These are phyloP conservation scores for Tuber melanosporum DNA, from an alignment of 495 filamentous ascomycete genomes.

Conservation along the genomic window DNA sequence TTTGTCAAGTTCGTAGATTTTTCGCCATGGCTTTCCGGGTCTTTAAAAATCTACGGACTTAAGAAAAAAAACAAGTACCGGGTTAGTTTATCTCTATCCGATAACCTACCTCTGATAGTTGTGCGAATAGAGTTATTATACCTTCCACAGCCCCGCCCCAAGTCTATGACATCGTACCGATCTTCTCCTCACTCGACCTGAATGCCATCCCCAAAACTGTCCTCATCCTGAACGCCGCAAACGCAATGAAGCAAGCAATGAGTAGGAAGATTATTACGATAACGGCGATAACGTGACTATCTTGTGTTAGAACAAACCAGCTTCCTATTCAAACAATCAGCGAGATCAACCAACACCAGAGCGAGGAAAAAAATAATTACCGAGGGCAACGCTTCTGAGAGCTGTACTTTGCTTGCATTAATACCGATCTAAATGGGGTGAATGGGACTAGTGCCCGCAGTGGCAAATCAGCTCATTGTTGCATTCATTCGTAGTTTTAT, in stretches of 20 bases:
- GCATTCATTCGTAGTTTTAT: not conserved
- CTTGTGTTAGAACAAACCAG: not conserved
- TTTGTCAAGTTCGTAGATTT: too few relatives aligned
- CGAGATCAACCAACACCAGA: not conserved
- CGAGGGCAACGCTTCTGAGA: not conserved
- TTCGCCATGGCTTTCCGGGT: too few relatives aligned
- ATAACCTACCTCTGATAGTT: not conserved
- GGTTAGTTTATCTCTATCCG: too few relatives aligned
- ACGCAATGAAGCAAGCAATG: conserved; percentile 29
- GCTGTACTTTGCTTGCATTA: conserved; percentile 1
- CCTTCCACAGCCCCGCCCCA: not conserved
- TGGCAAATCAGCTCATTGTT: not conserved
- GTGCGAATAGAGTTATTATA: not conserved
- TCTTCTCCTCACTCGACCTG: conserved; percentile 26
- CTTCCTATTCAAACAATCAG: not conserved
- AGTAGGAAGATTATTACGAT: conserved; percentile 31
- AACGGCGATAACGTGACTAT: conserved; percentile 32
- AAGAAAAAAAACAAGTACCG: too few relatives aligned
- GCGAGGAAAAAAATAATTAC: not conserved
- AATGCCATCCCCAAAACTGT: conserved; percentile 22
- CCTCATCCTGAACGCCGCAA: conserved; percentile 25
- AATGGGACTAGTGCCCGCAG: not conserved
- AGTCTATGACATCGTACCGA: conserved; percentile 10
- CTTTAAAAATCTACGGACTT: too few relatives aligned
- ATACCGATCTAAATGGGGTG: not conserved